Evolutionary conservation across 129 eudicot genomes (phyloP).

Genomic region (Flaveria ramosissima): DNA sequence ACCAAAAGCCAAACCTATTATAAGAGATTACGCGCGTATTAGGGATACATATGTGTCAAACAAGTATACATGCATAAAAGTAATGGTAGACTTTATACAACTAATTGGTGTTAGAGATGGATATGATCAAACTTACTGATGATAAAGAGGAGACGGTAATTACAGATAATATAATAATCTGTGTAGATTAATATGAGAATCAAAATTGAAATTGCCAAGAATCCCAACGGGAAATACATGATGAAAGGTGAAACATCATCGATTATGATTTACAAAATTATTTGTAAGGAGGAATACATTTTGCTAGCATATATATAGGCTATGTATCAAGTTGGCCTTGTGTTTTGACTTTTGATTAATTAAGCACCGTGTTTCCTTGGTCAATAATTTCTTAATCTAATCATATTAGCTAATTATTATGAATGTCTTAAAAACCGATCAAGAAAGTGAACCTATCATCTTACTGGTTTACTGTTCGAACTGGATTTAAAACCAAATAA

Average conservation of each 20-base stretch:
- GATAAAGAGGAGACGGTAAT: neutral
- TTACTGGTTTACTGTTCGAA: no score
- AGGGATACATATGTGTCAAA: neutral
- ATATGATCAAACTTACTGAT: neutral
- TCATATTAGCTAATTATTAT: no score
- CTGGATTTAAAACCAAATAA: no score
- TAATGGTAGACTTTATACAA: neutral
- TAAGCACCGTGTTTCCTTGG: no score
- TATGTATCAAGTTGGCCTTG: neutral
- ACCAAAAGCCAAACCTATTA: slow-evolving; percentile 17
- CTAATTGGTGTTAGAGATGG: neutral
- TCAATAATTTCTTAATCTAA: no score
- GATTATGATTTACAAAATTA: neutral
- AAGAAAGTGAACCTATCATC: no score
- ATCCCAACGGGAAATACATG: slow-evolving; percentile 9
- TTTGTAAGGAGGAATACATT: no score
- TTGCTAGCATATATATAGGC: neutral
- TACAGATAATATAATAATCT: slow-evolving; percentile 22
- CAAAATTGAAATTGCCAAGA: slow-evolving; percentile 8
- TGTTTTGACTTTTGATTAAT: neutral
- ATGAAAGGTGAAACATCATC: slow-evolving; percentile 8
- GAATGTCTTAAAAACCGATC: no score
- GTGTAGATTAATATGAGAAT: neutral
- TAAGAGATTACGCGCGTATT: neutral
- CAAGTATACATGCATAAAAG: neutral